These are phyloP conservation scores for Plenodomus tracheiphilus DNA, from an alignment of 2,329 filamentous ascomycete genomes.

Conservation along the genomic window DNA sequence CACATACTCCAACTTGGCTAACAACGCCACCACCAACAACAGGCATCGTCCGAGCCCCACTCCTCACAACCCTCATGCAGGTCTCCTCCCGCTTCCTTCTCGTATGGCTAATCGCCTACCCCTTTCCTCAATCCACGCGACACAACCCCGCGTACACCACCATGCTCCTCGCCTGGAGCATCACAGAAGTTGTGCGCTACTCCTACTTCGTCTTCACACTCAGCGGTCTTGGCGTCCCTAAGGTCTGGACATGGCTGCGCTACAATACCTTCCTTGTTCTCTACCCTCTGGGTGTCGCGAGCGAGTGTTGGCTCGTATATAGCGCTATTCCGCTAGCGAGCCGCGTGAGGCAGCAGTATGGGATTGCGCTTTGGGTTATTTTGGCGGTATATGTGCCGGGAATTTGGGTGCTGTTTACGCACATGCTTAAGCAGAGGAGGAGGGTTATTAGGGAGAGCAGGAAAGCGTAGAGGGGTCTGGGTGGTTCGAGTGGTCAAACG, in stretches of 20 bases:
- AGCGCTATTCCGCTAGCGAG: slow-evolving; percentile 65
- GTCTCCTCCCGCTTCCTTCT: slow-evolving; percentile 85
- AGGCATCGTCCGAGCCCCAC: slow-evolving; percentile 84
- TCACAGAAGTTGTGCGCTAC: slow-evolving; percentile 93
- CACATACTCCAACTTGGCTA: no score
- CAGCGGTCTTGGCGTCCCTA: slow-evolving; percentile 60
- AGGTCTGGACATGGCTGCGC: slow-evolving; percentile 74
- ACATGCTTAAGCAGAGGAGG: slow-evolving; percentile 90
- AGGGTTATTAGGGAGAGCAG: slow-evolving; percentile 58
- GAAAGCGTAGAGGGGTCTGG: background rate
- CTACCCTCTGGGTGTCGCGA: slow-evolving; percentile 88
- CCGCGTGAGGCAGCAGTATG: slow-evolving; percentile 55
- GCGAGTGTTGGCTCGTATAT: slow-evolving; percentile 82
- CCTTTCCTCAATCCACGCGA: slow-evolving; percentile 68
- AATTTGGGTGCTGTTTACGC: slow-evolving; percentile 83
- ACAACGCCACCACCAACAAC: background rate
- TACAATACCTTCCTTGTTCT: slow-evolving; percentile 92
- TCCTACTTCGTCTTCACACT: slow-evolving; percentile 83
- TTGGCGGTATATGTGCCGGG: slow-evolving; percentile 78
- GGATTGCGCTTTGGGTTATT: slow-evolving; percentile 65
- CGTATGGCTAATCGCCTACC: slow-evolving; percentile 80
- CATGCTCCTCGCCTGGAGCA: slow-evolving; percentile 85
- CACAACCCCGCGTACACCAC: slow-evolving; percentile 66
- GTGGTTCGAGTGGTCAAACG: background rate
- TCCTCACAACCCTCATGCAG: slow-evolving; percentile 87